phyloP scores from a whole-genome alignment of 2,329 filamentous ascomycete species.

The Fusarium equiseti region DNA sequence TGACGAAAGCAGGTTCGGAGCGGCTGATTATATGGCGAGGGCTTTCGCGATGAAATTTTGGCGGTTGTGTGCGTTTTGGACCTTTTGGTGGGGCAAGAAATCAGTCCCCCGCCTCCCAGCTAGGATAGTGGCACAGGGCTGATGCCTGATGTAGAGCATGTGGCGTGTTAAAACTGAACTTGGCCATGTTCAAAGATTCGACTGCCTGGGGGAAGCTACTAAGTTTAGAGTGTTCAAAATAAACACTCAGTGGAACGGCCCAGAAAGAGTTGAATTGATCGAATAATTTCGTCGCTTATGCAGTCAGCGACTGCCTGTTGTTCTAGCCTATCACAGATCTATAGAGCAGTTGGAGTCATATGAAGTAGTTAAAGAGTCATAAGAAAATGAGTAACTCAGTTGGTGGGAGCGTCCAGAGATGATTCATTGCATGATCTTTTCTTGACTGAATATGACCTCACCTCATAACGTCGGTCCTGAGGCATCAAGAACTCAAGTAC shows the following conservation, averaged over 20 bases:
- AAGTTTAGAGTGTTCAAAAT: background rate
- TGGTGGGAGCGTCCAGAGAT: background rate
- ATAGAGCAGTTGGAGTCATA: constrained; percentile 29
- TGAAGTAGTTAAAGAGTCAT: constrained; percentile 33
- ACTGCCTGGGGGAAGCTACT: constrained; percentile 3
- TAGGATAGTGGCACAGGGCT: constrained; percentile 27
- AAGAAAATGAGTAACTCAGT: constrained; percentile 2
- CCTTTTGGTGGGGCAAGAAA: constrained; percentile 57
- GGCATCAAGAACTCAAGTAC: constrained; percentile 40
- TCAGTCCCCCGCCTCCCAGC: constrained; percentile 38
- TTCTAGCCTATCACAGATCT: constrained; percentile 16
- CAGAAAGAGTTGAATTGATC: background rate
- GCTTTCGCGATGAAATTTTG: constrained; percentile 57
- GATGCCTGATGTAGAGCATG: constrained; percentile 21
- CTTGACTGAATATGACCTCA: constrained; percentile 4
- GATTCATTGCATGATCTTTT: background rate
- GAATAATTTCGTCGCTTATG: background rate
- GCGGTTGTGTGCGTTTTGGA: constrained; percentile 55
- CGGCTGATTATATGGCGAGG: constrained; percentile 50
- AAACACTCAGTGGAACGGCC: background rate
- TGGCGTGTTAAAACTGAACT: constrained; percentile 29
- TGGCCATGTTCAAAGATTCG: constrained; percentile 23
- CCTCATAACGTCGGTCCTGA: constrained; percentile 29
- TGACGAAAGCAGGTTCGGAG: constrained; percentile 48
- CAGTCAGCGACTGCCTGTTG: constrained; percentile 3